Conservation (phyloP, 2,329 filamentous ascomycete genomes). For the Plectosphaerella plurivora region DNA sequence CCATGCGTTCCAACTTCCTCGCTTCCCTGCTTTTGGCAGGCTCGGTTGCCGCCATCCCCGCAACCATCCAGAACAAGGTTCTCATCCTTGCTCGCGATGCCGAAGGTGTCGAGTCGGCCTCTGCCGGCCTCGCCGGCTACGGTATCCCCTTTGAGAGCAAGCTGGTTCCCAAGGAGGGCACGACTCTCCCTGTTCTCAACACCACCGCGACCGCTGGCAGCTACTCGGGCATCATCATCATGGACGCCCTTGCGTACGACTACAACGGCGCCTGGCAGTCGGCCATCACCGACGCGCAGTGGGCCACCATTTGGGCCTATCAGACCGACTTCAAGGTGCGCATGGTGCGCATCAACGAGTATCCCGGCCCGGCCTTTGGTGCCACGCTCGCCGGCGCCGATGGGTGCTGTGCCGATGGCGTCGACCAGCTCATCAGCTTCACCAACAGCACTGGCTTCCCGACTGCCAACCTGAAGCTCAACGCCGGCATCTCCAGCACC, state of each 20-base stretch:
- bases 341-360: slow-evolving; percentile 57
- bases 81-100: slow-evolving; percentile 50
- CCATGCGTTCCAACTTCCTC: slow-evolving; percentile 7
- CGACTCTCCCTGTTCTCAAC: slow-evolving; percentile 47
- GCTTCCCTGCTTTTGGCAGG: slow-evolving; percentile 9
- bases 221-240: slow-evolving; percentile 54
- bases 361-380: slow-evolving; percentile 46
- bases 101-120: slow-evolving; percentile 38
- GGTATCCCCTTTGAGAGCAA: slow-evolving; percentile 55
- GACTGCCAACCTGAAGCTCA: slow-evolving; percentile 47
- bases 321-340: slow-evolving; percentile 53
- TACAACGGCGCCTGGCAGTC: slow-evolving; percentile 42
- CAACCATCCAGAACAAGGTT: slow-evolving; percentile 21
- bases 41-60: background rate
- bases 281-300: slow-evolving; percentile 52
- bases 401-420: slow-evolving; percentile 42
- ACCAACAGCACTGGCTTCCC: slow-evolving; percentile 49
- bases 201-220: slow-evolving; percentile 43
- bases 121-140: slow-evolving; percentile 53
- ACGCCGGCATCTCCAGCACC: slow-evolving; percentile 40
- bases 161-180: slow-evolving; percentile 48
- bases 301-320: slow-evolving; percentile 51
- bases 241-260: slow-evolving; percentile 50
- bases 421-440: slow-evolving; percentile 49
- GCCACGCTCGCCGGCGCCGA: slow-evolving; percentile 12